Evolutionary conservation across 768 basidiomycete species (phyloP), one percentile per base, ranked within the genome.

Genomic region (Clitopilus passeckerianus): DNA sequence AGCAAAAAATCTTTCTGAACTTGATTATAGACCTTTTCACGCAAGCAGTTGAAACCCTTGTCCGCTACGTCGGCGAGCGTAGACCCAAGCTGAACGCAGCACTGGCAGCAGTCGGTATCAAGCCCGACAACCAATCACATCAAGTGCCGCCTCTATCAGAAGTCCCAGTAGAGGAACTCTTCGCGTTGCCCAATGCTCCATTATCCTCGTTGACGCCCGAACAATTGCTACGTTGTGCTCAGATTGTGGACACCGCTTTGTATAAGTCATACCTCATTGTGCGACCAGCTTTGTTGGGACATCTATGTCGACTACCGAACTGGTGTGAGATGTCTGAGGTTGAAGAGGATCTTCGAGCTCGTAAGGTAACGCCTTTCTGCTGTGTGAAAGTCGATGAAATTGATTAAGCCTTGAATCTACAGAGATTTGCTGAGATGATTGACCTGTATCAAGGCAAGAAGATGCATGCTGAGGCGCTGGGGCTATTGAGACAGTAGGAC

Each of bases 261-360:
- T 95, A 98, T 74, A 96, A 97, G 73, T 87, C 90, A 2, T 97
- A 96, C 71, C 75, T 98, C 20, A 80, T 92, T 20, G 87, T 89
- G 43, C 79, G 89, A 46, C 93, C 96, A 0, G 83, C 80, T 12
- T 74, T 99, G 59, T 75, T 98, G 9, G 93, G 92, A 0, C 86
- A 92, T 30, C 72, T 98, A 54, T 98, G 96, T 72, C 83, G 96
- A 44, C 77, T 96, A 23, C 84, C 92, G 1, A 98, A 97, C 71
- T 99, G 95, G 94, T 98, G 96, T 71, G 97, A 98, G 68, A 95
- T 98, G 1, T 86, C 86, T 5, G 91, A 95, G 66, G 92, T 95
- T 0, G 95, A 99, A 70, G 93, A 91, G 68, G 84, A 93, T 60
- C 73, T 99, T 56, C 81, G 85, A 59, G 84, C 83, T 27, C 83